Evolutionary conservation across 192 early-diverging fungal species (phyloP).

Genomic region (Backusella morwellensis): DNA sequence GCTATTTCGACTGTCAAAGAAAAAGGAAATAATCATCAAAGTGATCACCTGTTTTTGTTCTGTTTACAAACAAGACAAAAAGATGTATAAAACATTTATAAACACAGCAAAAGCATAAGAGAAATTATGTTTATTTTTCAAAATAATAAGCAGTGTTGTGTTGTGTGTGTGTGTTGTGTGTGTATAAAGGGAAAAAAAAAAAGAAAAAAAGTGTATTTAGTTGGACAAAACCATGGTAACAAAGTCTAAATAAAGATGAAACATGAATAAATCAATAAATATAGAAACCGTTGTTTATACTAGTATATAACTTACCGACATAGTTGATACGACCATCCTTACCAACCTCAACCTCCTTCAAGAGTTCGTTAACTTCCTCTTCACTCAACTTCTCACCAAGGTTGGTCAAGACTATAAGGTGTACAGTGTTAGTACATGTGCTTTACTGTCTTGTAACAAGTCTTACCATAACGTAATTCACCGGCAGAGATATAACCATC

Average conservation of each 20-base stretch:
- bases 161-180: not conserved
- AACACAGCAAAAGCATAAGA: not conserved
- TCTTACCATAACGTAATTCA: conserved; percentile 73
- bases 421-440: not conserved
- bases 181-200: not conserved
- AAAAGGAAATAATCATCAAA: too few species aligned
- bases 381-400: conserved; percentile 80
- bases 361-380: conserved; percentile 75
- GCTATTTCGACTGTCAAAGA: too few species aligned
- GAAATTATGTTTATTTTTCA: not conserved
- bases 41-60: too few species aligned
- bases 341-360: conserved; percentile 73
- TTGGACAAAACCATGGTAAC: conserved; percentile 35
- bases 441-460: not conserved
- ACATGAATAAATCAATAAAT: not conserved
- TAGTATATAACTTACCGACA: conserved; percentile 49
- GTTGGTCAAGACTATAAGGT: conserved; percentile 65
- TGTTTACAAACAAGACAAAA: too few species aligned
- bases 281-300: not conserved
- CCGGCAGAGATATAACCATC: conserved; percentile 73
- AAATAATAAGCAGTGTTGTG: not conserved
- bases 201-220: conserved; percentile 5
- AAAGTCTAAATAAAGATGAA: conserved; percentile 30
- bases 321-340: conserved; percentile 83
- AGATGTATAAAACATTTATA: too few species aligned